Conservation (phyloP, 163 green algal genomes). For the Chloroidium sp. region DNA sequence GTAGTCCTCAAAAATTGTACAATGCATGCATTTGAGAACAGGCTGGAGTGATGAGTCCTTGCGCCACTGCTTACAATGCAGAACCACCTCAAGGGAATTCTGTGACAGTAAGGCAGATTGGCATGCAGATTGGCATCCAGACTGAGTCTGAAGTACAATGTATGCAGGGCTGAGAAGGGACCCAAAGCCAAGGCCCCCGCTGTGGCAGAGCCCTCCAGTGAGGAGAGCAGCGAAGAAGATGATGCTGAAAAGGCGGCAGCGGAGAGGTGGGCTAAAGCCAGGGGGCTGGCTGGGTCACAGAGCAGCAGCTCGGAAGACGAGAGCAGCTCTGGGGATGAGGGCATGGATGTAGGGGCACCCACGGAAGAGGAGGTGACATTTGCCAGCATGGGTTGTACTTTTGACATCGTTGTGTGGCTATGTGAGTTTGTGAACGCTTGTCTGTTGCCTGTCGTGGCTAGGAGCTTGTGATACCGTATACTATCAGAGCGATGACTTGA, state of each 20-base stretch:
- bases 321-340: neutral
- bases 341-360: neutral
- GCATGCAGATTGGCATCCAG: neutral
- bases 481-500: too few species aligned
- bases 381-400: too few species aligned
- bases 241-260: neutral
- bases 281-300: conserved; percentile 10
- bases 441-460: too few species aligned
- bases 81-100: neutral
- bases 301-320: conserved; percentile 30
- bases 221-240: too few species aligned
- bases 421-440: too few species aligned
- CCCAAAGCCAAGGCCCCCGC: neutral
- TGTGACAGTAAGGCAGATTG: neutral
- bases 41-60: too few species aligned
- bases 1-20: too few species aligned
- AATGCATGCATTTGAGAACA: too few species aligned
- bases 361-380: too few species aligned
- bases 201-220: neutral
- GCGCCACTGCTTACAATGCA: too few species aligned
- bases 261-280: conserved; percentile 33
- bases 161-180: neutral
- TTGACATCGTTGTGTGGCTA: too few species aligned
- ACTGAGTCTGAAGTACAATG: neutral
- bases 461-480: too few species aligned